Conservation (phyloP, 2,329 filamentous ascomycete species). For the Penicillium sp. region DNA sequence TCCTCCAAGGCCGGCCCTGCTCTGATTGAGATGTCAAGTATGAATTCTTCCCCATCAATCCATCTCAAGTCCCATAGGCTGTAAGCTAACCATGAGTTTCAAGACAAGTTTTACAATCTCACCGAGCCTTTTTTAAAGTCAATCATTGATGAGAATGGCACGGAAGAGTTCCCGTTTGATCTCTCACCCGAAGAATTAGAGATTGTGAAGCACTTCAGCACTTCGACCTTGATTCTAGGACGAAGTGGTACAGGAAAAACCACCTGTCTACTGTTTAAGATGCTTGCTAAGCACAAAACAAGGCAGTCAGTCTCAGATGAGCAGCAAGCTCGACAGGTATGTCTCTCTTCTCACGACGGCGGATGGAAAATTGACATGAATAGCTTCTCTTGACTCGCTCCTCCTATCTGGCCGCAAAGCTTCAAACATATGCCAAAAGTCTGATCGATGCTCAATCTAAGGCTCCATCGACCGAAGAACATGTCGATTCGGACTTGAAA, state of each 20-base stretch:
- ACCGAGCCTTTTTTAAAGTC: constrained; percentile 28
- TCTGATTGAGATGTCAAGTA: constrained; percentile 21
- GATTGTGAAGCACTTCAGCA: constrained; percentile 28
- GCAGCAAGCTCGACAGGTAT: constrained; percentile 20
- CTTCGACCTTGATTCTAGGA: constrained; percentile 31
- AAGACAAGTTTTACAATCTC: constrained; percentile 34
- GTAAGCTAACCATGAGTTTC: background rate
- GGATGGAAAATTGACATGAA: background rate
- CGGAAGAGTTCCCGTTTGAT: constrained; percentile 35
- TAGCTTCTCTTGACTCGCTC: constrained; percentile 35
- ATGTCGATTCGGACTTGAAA: background rate
- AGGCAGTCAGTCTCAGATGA: constrained; percentile 10
- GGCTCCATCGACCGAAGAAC: background rate
- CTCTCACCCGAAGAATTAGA: constrained; percentile 30
- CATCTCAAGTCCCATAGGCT: background rate
- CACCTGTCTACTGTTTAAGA: constrained; percentile 33
- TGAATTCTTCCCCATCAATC: background rate
- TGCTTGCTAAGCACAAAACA: constrained; percentile 27
- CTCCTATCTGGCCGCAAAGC: constrained; percentile 27
- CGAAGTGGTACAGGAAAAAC: constrained; percentile 38
- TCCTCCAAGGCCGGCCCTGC: background rate
- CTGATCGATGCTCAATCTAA: constrained; percentile 26
- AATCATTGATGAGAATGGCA: constrained; percentile 14
- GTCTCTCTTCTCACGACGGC: background rate
- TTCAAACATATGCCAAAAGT: constrained; percentile 24